Evolutionary conservation across 1,284 basidiomycete genomes (phyloP), one percentile per base, ranked within the genome.

Genomic region (Ustilago lituana): DNA sequence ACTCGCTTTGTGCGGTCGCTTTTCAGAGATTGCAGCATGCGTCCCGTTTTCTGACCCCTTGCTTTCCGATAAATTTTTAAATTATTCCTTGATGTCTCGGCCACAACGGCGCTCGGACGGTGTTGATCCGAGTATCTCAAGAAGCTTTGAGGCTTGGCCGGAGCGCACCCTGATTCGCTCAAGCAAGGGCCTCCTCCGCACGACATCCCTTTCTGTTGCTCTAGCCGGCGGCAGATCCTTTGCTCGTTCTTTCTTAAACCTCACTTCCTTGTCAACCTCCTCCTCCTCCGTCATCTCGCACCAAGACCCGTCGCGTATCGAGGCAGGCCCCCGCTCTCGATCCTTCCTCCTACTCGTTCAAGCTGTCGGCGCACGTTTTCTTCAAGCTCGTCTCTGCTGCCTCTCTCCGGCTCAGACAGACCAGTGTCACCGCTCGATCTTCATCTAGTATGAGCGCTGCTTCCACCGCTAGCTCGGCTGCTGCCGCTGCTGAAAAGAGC

Each of bases 341-440:
- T 55, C 20, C 38, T 33, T 17, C 37, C 20, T 43, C 2, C 11
- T n/a, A 19, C n/a, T 24, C 24, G n/a, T 11, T 5, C 62, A 65
- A 65, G 47, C 62, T 65, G 62, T 65, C 62, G 51, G 62, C 62
- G 17, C 62, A 65, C 40, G 62, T 50, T 32, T 26, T 65, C n/a
- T 59, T 65, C 51, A 65, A 65, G 56, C 62, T 65, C 20, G 55
- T 65, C 56, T 59, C 55, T 50, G 62, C 62, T 29, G 62, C 56
- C 56, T 54, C 62, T 39, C 45, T 65, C 32, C 62, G 62, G 55
- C 55, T 65, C 55, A 54, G 51, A 44, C 51, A 50, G 62, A 54
- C 46, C 47, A 51, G 43, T 52, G 47, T 55, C 46, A 23, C 51
- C 19, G 41, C 62, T 38, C 62, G 51, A 22, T 59, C 62, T 15